Evolutionary conservation across 768 basidiomycete genomes (phyloP).

Genomic region (Xerocomellus chrysenteron): DNA sequence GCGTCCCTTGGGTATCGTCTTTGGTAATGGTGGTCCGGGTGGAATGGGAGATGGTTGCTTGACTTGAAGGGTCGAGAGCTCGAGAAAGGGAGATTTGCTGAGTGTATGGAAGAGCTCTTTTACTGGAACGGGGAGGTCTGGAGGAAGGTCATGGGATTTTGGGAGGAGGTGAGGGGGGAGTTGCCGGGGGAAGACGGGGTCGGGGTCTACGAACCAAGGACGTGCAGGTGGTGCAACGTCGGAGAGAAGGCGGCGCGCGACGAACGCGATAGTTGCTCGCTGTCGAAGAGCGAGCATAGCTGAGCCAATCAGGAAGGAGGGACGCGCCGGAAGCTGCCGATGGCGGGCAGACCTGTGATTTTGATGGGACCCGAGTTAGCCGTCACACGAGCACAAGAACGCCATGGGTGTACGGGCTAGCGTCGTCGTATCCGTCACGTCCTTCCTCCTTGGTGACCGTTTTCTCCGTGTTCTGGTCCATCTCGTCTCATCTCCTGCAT

Average conservation of each 20-base stretch:
- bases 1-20: conserved; percentile 54
- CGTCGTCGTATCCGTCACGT: conserved; percentile 73
- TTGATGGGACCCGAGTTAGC: background rate
- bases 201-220: conserved; percentile 71
- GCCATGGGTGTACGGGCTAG: conserved; percentile 72
- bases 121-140: conserved; percentile 50
- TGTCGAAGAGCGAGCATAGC: conserved; percentile 24
- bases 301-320: conserved; percentile 4
- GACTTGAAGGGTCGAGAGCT: conserved; percentile 56
- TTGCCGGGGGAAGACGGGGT: conserved; percentile 21
- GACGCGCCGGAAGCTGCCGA: conserved; percentile 17
- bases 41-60: conserved; percentile 48
- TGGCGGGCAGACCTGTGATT: conserved; percentile 18
- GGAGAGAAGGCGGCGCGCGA: conserved; percentile 6
- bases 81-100: conserved; percentile 64
- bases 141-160: conserved; percentile 39
- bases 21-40: conserved; percentile 61
- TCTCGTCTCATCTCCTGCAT: background rate
- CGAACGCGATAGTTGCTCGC: background rate
- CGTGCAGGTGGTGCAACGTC: conserved; percentile 8
- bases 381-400: conserved; percentile 10
- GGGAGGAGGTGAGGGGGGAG: conserved; percentile 28
- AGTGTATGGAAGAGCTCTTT: conserved; percentile 59
- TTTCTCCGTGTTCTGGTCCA: background rate
- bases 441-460: conserved; percentile 41